A percentile compares a stretch with the other conserved stretches of the same genome.
Conservation (phyloP, 768 basidiomycete species). For the Rhodotorula taiwanensis region DNA sequence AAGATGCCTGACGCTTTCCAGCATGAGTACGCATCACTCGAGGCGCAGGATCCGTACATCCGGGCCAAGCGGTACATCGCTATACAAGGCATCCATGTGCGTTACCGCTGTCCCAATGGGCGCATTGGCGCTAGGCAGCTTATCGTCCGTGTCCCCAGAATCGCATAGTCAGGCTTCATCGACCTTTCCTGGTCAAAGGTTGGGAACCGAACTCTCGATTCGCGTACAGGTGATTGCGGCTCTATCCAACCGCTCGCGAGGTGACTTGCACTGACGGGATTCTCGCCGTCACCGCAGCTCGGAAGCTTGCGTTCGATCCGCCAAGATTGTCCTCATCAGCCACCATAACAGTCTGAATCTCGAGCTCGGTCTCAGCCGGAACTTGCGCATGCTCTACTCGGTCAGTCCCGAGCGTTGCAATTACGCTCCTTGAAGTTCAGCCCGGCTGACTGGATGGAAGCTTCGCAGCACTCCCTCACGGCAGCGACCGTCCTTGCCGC, state of each 20-base stretch:
- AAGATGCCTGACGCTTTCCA: conserved; percentile 19
- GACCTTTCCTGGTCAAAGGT: conserved; percentile 30
- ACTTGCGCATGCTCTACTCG: conserved; percentile 6
- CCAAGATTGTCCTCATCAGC: conserved; percentile 4
- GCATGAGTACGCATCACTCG: conserved; percentile 14
- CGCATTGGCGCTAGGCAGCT: too few species aligned
- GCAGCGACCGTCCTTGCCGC: conserved; percentile 28
- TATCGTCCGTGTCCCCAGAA: conserved; percentile 4
- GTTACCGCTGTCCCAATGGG: too few species aligned
- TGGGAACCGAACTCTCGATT: conserved; percentile 7
- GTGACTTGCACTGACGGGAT: background rate
- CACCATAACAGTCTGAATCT: conserved; percentile 24
- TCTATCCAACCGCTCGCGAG: background rate
- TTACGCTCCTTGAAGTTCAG: background rate
- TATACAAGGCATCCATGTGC: conserved; percentile 11
- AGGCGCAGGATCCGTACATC: conserved; percentile 10
- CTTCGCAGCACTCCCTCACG: conserved; percentile 3
- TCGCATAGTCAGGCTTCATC: conserved; percentile 30
- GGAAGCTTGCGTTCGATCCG: conserved; percentile 20
- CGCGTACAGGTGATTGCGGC: conserved; percentile 5
- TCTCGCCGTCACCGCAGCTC: background rate
- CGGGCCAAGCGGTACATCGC: conserved; percentile 14
- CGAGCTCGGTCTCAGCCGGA: conserved; percentile 14
- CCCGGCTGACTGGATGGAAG: background rate
- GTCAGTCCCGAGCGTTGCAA: background rate